Conservation (phyloP, 2,329 filamentous ascomycete genomes). For the Septoria linicola region DNA sequence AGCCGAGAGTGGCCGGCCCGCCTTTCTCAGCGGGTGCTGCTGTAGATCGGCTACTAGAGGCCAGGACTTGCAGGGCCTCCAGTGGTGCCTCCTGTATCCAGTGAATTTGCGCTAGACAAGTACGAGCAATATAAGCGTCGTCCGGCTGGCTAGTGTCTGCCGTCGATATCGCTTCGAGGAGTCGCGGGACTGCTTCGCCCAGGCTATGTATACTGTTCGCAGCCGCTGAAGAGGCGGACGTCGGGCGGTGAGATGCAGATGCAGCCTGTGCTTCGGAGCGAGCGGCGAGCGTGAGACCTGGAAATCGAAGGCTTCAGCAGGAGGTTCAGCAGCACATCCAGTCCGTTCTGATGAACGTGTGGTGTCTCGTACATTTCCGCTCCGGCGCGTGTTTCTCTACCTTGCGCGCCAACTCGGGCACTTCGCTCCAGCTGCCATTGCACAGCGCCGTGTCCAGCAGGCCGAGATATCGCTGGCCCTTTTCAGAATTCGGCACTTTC, state of each 20-base stretch:
- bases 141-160: conserved; percentile 39
- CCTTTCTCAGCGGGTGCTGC: conserved; percentile 6
- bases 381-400: conserved; percentile 89
- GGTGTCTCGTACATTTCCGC: conserved; percentile 66
- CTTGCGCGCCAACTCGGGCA: conserved; percentile 88
- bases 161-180: conserved; percentile 39
- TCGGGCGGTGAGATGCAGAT: conserved; percentile 45
- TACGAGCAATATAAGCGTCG: conserved; percentile 71
- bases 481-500: conserved; percentile 44
- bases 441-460: conserved; percentile 84
- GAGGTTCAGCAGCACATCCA: conserved; percentile 6
- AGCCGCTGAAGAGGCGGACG: conserved; percentile 42
- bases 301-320: conserved; percentile 12
- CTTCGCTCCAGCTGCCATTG: conserved; percentile 79
- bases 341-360: background rate
- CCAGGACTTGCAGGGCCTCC: conserved; percentile 54
- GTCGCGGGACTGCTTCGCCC: conserved; percentile 42
- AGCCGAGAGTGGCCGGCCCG: conserved; percentile 49
- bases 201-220: conserved; percentile 37
- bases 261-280: conserved; percentile 49
- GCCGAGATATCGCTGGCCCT: conserved; percentile 78
- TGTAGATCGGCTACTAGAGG: conserved; percentile 2
- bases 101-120: conserved; percentile 82
- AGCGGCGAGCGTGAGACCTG: conserved; percentile 50
- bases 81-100: conserved; percentile 69